Base-by-base conservation (phyloP, 2,329 filamentous ascomycete species). In the Phyllosticta paracitricarpa region DNA sequence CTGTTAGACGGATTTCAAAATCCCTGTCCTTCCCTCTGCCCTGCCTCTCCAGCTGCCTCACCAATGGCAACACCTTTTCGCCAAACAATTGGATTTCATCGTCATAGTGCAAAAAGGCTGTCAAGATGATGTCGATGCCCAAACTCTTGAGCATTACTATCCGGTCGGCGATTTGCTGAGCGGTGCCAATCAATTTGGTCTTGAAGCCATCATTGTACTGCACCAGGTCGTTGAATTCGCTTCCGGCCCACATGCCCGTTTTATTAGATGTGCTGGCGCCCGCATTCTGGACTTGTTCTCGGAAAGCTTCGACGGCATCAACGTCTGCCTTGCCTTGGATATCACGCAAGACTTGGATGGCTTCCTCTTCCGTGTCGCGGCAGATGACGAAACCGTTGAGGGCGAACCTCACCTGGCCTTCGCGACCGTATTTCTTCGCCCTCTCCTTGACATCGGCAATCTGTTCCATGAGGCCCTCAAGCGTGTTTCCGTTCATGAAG, bases 131-230 rank as follows among this genome's bases (percentile, higher is more conserved):
- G 63, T 77, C 69, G 14, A 77, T 70, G 1, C 75, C 70, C 62
- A 81, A 62, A 64, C 74, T 75, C 75, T 81, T 77, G 59, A 81
- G 65, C 64, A 81, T 63, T 48, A 81, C 63, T 48, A 81, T 79
- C 4, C 79, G 69, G 63, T 81, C 78, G 0, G 77, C 78, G 56
- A 81, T 78, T 67, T 81, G 78, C 66, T 80, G 76, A 63, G 77
- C 78, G 0, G 79, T 81, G 0, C 79, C 79, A 53, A 81, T 80
- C 26, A 82, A 66, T 68, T 81, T 82, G 3, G 79, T 81, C 71
- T 81, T 82, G 69, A 82, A 82, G 2, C 80, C 80, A 66, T 82
- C 79, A 54, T 82, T 82, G 64, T 82, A 82, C 69, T 82, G 80
- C 30, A 82, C 78, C 59, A 82, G 65, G 65, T 82, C 80, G 57